A percentile compares a stretch with the other conserved stretches of the same genome.
These are phyloP conservation scores for Fusarium tricinctum DNA, from an alignment of 2,329 filamentous ascomycete genomes.

Conservation along the genomic window DNA sequence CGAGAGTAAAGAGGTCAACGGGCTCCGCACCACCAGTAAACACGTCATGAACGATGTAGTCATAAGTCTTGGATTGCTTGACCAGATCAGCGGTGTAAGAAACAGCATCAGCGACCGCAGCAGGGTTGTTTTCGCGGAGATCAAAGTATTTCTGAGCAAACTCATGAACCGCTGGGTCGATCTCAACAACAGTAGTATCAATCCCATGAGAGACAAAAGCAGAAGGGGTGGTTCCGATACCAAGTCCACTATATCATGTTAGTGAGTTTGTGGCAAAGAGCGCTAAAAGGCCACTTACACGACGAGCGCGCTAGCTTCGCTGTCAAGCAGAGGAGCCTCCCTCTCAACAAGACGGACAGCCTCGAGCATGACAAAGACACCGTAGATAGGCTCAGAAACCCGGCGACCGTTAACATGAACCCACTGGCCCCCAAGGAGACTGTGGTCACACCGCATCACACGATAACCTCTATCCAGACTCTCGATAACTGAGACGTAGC, in stretches of 20 bases:
- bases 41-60: constrained; percentile 97
- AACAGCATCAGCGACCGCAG: constrained; percentile 86
- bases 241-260: constrained; percentile 75
- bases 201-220: constrained; percentile 90
- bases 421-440: constrained; percentile 94
- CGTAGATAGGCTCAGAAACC: constrained; percentile 89
- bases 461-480: constrained; percentile 78
- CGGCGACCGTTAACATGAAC: constrained; percentile 66
- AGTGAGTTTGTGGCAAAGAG: constrained; percentile 6
- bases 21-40: constrained; percentile 98
- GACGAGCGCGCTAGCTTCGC: constrained; percentile 83
- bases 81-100: constrained; percentile 70
- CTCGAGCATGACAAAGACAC: constrained; percentile 96
- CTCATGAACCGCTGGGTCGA: constrained; percentile 89
- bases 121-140: constrained; percentile 80
- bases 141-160: constrained; percentile 88
- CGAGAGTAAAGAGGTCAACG: constrained; percentile 85
- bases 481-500: constrained; percentile 92
- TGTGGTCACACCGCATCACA: constrained; percentile 93
- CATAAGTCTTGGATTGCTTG: constrained; percentile 68
- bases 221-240: constrained; percentile 90
- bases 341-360: constrained; percentile 84
- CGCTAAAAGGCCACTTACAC: constrained; percentile 71
- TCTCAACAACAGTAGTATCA: constrained; percentile 93
- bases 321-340: constrained; percentile 67